Base-by-base conservation (phyloP, 1,139 yeast genomes). In the Yamadazyma conglobata region DNA sequence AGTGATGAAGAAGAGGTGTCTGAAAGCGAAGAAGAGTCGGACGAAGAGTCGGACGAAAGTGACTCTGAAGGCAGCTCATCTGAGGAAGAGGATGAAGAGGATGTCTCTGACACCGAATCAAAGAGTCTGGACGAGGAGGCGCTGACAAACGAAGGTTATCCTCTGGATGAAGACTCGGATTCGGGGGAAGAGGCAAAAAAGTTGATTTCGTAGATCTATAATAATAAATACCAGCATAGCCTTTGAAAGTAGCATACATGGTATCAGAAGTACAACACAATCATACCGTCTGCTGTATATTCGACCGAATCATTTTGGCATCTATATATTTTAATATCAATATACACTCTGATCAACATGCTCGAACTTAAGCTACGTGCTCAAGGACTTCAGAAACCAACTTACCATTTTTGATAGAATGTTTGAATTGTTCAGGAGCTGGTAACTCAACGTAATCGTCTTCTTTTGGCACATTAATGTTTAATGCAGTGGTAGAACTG, bases 341-440 rank as follows among this genome's bases (percentile, higher is more conserved):
- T n/a, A n/a, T n/a, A n/a, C n/a, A n/a, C n/a, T n/a, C n/a, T n/a
- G n/a, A n/a, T n/a, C n/a, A n/a, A 22, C 13, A 22, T 6, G 15
- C 6, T 22, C 22, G 10, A 10, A 11, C 13, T 38, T 50, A 67
- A 25, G 72, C 73, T n/a, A 60, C 69, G 40, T 68, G 73, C 44
- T 68, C 73, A 10, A 67, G 70, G 31, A 68, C 73, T 37, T 60
- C 69, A 29, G 63, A 58, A 11, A 56, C 55, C 36, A 68, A 52
- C 44, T 63, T 65, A 10, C 73, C 73, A 38, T 54, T 44, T 42
- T 54, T 58, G 31, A 68, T 45, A 9, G 58, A 46, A 56, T 85
- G 95, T 47, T 77, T 77, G 58, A 89, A 71, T 61, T 89, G 96
- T 56, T 89, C 96, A 3, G 96, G 96, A 22, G 83, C 76, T 5